phyloP scores from a whole-genome alignment of 75 land plant species.

The Cupressus sempervirens region DNA sequence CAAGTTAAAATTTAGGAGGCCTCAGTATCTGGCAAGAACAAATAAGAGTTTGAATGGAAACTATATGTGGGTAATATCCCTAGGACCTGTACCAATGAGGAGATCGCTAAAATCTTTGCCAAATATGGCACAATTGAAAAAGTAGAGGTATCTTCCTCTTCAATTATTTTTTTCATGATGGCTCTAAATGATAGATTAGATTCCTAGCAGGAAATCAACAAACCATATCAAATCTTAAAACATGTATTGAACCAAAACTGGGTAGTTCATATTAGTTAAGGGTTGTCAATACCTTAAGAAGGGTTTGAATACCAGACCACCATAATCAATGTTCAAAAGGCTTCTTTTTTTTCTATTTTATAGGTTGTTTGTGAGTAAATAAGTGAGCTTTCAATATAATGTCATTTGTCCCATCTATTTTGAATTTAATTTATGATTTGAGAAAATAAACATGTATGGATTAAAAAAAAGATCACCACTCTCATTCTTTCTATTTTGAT shows the following conservation, averaged over 20 bases:
- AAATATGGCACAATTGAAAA: constrained; percentile 71
- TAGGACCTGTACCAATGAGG: constrained; percentile 48
- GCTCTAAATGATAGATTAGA: neutral
- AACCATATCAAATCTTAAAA: neutral
- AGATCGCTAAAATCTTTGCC: constrained; percentile 50
- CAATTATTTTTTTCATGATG: neutral
- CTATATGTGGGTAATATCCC: constrained; percentile 90
- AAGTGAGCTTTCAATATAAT: neutral
- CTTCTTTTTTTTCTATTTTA: too few relatives aligned
- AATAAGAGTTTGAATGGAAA: constrained; percentile 19
- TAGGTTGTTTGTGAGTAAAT: too few relatives aligned
- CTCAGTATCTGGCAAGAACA: neutral
- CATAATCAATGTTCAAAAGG: neutral
- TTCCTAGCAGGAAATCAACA: neutral
- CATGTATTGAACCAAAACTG: neutral
- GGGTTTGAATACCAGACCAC: neutral
- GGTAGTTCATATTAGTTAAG: neutral
- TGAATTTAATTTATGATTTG: too few relatives aligned
- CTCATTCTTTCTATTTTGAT: neutral
- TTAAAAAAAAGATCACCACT: too few relatives aligned
- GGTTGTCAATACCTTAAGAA: neutral
- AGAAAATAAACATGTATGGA: too few relatives aligned
- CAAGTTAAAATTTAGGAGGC: neutral
- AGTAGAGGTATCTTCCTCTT: constrained; percentile 54
- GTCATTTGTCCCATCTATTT: too few relatives aligned